Evolutionary conservation across 805 yeast genomes (phyloP), one percentile per base, ranked within the genome.

Genomic region (Dipodascopsis tothii): DNA sequence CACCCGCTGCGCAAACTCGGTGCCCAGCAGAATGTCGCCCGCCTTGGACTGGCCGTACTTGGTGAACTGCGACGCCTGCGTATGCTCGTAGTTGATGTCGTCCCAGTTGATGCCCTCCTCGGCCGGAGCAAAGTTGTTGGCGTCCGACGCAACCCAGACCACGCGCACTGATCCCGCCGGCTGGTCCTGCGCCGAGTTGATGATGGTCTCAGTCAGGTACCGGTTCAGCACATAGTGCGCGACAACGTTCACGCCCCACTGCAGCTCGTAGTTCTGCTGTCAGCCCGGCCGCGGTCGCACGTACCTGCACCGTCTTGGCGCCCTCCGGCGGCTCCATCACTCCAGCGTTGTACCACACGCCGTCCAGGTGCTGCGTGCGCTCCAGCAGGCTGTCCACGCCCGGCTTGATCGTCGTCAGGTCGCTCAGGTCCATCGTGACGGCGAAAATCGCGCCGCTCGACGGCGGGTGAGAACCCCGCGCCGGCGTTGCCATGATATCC

Each of bases 31-130:
- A n/a, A 49, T 41, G 32, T 44, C 53, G 3, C 37, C 61, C 1
- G 74, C 72, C 57, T 74, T 74, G 21, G 71, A 63, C 54, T 70
- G 72, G 3, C 66, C 69, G 51, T 74, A 71, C 40, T 51, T 46
- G 17, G 54, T 48, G 33, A 42, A 36, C 43, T 28, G 30, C 33
- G 44, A 35, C 19, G 11, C 35, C 9, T 39, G 6, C 20, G 45
- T 46, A 36, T 51, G 53, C 33, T 56, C 59, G 47, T 49, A 47
- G 37, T 57, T 56, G 33, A 66, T 56, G 43, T 66, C 67, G 37
- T 60, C 64, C 48, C 62, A 59, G 35, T 65, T 52, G 18, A 70
- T 60, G 16, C 65, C 70, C 19, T 60, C 60, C 6, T 44, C 27
- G 4, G 61, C 58, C 0, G 70, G 60, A 0, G 60, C 52, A 16